Base-by-base conservation (phyloP, 257 asterid species). In the Fraxinus americana region DNA sequence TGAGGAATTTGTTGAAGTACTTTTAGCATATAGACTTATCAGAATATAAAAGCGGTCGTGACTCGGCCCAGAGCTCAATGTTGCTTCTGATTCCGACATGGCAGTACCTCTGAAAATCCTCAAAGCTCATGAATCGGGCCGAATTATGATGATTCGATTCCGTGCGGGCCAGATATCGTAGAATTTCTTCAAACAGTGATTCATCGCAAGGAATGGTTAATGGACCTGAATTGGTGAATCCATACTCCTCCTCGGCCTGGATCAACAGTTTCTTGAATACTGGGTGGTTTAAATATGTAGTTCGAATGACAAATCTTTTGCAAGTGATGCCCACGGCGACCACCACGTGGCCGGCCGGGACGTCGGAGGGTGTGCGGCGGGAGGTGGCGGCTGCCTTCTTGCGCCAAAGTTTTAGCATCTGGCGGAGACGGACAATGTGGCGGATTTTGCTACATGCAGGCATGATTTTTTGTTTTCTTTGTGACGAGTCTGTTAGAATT, bases 161-260 rank as follows among this genome's bases (percentile, higher is more conserved):
- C 0, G 75, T 57, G 27, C 90, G 90, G 76, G 88, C 83, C 87
- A 90, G 14, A 81, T 54, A 74, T 75, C 81, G 70, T 10, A 90
- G 81, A 6, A 88, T 77, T 6, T 83, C 87, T 70, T 88, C 92
- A 11, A 90, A 90, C 45, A 83, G 19, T 4, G 81, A 72, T 63
- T 90, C 92, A 6, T 85, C 92, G 63, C 94, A 90, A 16, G 94
- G 94, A 77, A 90, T 88, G 34, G 85, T 79, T 59, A 90, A 67
- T 57, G 88, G 94, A 11, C 94, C 94, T 5, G 82, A 67, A 32
- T 83, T 90, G 10, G 81, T 43, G 35, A 88, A 90, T 67, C 92
- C 94, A 30, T 80, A 90, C 72, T 84, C 92, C 71, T 90, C 94
- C 81, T 88, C 94, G 1, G 92, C 90, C 65, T 81, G 88, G 29